Conservation (phyloP, 83 land plant species). For the Larix sibirica region DNA sequence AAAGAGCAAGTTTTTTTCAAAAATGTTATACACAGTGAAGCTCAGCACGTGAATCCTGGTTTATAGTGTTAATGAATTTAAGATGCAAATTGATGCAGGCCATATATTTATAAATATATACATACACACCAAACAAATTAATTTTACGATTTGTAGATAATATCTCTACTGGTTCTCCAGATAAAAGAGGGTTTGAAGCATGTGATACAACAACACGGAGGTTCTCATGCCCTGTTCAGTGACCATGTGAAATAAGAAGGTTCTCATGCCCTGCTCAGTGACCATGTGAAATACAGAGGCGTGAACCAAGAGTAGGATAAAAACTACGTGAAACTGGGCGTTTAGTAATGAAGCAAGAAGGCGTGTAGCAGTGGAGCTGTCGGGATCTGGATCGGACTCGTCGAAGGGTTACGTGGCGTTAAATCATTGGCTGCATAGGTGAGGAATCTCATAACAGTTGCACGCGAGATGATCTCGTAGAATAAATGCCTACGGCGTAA, state of each 20-base stretch:
- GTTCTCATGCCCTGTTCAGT: conserved; percentile 71
- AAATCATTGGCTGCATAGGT: too few species aligned
- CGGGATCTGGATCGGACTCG: too few species aligned
- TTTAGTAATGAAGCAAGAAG: too few species aligned
- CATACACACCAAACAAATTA: background rate
- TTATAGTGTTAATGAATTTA: background rate
- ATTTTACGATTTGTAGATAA: background rate
- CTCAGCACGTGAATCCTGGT: conserved; percentile 56
- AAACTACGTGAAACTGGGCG: too few species aligned
- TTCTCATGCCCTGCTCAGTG: conserved; percentile 71
- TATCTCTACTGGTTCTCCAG: conserved; percentile 75
- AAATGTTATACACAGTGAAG: conserved; percentile 60
- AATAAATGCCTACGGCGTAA: too few species aligned
- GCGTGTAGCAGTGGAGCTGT: too few species aligned
- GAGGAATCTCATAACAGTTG: too few species aligned
- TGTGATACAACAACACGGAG: conserved; percentile 78
- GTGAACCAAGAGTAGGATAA: too few species aligned
- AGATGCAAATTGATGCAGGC: background rate
- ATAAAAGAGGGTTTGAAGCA: conserved; percentile 70
- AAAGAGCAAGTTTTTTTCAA: conserved; percentile 35
- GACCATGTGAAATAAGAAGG: conserved; percentile 27
- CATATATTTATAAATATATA: background rate
- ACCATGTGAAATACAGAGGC: too few species aligned
- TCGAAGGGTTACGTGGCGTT: too few species aligned
- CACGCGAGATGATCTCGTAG: too few species aligned